These are phyloP conservation scores for Coemansia sp. DNA, from an alignment of 192 early-diverging fungal genomes.

Conservation along the genomic window DNA sequence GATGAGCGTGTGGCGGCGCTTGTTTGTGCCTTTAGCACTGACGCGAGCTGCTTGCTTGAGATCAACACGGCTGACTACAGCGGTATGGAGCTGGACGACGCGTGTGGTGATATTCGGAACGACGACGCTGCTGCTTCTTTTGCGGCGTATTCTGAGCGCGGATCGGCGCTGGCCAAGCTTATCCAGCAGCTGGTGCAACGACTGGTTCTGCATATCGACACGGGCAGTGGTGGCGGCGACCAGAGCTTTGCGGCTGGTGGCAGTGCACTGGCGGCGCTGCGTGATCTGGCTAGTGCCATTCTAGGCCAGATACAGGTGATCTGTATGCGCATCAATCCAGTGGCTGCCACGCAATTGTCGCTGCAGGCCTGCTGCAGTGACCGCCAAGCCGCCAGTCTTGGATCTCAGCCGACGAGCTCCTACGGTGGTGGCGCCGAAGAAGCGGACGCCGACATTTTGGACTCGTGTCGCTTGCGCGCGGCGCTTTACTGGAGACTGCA, in stretches of 20 bases:
- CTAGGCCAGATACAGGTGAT: slow-evolving; percentile 45
- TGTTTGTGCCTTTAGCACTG: background rate
- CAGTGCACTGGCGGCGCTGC: slow-evolving; percentile 6
- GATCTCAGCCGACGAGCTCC: too few species aligned
- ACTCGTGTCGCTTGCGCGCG: slow-evolving; percentile 13
- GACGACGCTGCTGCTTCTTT: background rate
- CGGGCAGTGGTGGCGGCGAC: background rate
- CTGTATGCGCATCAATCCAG: slow-evolving; percentile 12
- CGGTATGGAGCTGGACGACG: background rate
- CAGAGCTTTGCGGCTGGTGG: slow-evolving; percentile 4
- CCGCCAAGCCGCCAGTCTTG: too few species aligned
- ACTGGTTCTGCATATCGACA: slow-evolving; percentile 11
- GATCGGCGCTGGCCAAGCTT: slow-evolving; percentile 19
- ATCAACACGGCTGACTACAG: background rate
- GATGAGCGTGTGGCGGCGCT: slow-evolving; percentile 12
- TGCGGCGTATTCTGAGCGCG: slow-evolving; percentile 10
- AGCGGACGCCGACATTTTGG: background rate
- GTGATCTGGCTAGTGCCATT: slow-evolving; percentile 28
- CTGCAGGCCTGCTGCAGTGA: slow-evolving; percentile 14
- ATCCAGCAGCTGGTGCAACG: slow-evolving; percentile 16
- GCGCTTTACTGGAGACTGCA: slow-evolving; percentile 35
- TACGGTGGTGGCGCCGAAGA: background rate
- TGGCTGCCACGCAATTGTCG: slow-evolving; percentile 11
- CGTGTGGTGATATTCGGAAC: background rate
- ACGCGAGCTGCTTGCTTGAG: slow-evolving; percentile 14